A percentile compares a stretch with the other conserved stretches of the same genome.
Evolutionary conservation across 208 protist species (phyloP).

Genomic region (Phytomonas sp.): DNA sequence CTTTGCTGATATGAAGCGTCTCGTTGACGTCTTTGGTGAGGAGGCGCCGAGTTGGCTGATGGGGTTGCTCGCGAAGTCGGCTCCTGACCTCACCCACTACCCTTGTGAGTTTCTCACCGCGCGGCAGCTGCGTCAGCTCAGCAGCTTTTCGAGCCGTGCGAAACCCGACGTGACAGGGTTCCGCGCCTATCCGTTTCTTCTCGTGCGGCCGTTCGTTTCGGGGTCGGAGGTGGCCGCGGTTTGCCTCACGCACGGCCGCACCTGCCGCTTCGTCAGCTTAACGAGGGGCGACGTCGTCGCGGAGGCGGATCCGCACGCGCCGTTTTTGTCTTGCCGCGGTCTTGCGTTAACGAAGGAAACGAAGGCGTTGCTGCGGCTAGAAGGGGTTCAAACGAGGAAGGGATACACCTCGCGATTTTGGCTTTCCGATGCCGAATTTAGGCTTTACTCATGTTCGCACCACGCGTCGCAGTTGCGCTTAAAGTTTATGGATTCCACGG

Average conservation of each 20-base stretch:
- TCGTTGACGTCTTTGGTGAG: conserved; percentile 1
- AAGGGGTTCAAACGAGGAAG: background rate
- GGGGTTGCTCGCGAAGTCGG: background rate
- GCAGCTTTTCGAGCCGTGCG: background rate
- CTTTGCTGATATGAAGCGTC: background rate
- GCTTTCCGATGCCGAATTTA: conserved; percentile 24
- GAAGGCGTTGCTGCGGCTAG: conserved; percentile 10
- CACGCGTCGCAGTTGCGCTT: background rate
- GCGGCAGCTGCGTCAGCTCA: background rate
- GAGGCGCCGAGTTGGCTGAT: background rate
- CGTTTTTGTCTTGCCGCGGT: conserved; percentile 35
- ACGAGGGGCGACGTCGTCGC: conserved; percentile 21
- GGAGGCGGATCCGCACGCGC: conserved; percentile 20
- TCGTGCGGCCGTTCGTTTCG: background rate
- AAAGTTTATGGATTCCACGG: background rate
- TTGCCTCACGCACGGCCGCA: conserved; percentile 18
- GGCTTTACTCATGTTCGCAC: background rate
- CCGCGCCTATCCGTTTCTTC: background rate
- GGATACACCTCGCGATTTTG: conserved; percentile 46
- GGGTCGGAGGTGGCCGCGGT: conserved; percentile 1
- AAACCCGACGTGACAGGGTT: background rate
- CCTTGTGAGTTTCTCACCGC: background rate
- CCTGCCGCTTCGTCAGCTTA: conserved; percentile 7
- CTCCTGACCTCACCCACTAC: background rate
- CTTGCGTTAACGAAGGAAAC: conserved; percentile 17